These are phyloP conservation scores for Nicotiana sylvestris DNA, from an alignment of 257 asterid genomes.

Conservation along the genomic window DNA sequence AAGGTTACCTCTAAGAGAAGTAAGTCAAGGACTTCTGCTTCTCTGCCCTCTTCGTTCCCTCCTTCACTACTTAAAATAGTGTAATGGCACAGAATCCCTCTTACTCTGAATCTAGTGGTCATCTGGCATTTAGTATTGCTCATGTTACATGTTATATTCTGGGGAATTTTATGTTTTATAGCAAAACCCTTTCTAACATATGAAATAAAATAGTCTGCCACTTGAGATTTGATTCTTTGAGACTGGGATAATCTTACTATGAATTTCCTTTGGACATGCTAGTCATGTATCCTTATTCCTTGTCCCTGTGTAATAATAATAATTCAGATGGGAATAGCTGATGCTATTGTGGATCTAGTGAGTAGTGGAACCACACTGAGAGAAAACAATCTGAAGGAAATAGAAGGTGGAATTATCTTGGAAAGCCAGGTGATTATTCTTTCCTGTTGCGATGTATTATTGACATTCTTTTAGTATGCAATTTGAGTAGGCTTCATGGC, in stretches of 20 bases:
- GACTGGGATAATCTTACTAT: background rate
- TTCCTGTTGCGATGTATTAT: background rate
- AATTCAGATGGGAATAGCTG: conserved; percentile 94
- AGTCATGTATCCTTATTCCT: conserved; percentile 5
- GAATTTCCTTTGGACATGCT: background rate
- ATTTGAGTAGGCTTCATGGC: background rate
- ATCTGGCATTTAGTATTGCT: background rate
- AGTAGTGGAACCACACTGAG: conserved; percentile 96
- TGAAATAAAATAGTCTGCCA: background rate
- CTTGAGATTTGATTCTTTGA: background rate
- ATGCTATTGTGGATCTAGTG: conserved; percentile 97
- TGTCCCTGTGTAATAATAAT: background rate
- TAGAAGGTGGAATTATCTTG: conserved; percentile 83
- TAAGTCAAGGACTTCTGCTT: background rate
- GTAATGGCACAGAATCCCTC: too few species aligned
- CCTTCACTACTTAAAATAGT: background rate
- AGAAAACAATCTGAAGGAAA: conserved; percentile 92
- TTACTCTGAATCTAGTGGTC: background rate
- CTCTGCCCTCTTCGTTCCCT: background rate
- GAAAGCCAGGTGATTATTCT: conserved; percentile 78
- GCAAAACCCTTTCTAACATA: background rate
- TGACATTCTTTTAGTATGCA: background rate
- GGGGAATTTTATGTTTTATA: background rate
- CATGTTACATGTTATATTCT: background rate
- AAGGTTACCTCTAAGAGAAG: background rate